A percentile compares a stretch with the other conserved stretches of the same genome.
Evolutionary conservation across 768 basidiomycete species (phyloP).

Genomic region (Rubroboletus satanas): DNA sequence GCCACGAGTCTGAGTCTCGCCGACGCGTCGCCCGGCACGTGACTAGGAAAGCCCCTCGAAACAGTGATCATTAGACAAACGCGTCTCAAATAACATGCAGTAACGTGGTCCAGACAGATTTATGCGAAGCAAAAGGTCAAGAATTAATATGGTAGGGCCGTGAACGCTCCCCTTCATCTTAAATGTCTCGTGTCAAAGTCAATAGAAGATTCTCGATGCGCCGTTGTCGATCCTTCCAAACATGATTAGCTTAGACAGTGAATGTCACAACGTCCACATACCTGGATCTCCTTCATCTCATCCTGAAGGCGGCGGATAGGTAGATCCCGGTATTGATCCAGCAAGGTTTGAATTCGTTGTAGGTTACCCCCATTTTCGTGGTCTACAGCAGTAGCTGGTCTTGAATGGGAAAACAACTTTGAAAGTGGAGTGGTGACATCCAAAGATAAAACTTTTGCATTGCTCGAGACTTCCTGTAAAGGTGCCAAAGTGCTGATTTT

Average conservation of each 20-base stretch:
- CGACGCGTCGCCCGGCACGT: slow-evolving; percentile 19
- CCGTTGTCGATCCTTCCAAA: slow-evolving; percentile 61
- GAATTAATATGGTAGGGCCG: background rate
- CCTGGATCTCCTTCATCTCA: slow-evolving; percentile 83
- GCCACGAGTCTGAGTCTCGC: too few species aligned
- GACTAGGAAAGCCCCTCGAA: background rate
- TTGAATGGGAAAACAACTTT: slow-evolving; percentile 26
- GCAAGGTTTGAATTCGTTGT: slow-evolving; percentile 53
- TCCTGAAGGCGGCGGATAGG: slow-evolving; percentile 67
- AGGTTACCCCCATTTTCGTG: slow-evolving; percentile 40
- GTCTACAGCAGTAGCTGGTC: slow-evolving; percentile 22
- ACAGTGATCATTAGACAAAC: background rate
- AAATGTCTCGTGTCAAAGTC: slow-evolving; percentile 63
- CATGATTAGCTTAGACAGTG: background rate
- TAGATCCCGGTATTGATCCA: slow-evolving; percentile 60
- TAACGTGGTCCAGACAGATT: background rate
- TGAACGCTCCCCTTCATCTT: slow-evolving; percentile 32
- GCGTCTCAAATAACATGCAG: background rate
- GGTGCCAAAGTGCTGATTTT: slow-evolving; percentile 28
- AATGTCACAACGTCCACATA: slow-evolving; percentile 26
- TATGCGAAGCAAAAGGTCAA: background rate
- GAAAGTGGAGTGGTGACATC: slow-evolving; percentile 28
- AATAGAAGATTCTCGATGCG: slow-evolving; percentile 72
- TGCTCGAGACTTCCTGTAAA: slow-evolving; percentile 29
- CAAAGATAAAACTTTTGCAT: slow-evolving; percentile 27